These are phyloP conservation scores for Stentor roeselii DNA, from an alignment of 73 alveolate species.

Conservation along the genomic window DNA sequence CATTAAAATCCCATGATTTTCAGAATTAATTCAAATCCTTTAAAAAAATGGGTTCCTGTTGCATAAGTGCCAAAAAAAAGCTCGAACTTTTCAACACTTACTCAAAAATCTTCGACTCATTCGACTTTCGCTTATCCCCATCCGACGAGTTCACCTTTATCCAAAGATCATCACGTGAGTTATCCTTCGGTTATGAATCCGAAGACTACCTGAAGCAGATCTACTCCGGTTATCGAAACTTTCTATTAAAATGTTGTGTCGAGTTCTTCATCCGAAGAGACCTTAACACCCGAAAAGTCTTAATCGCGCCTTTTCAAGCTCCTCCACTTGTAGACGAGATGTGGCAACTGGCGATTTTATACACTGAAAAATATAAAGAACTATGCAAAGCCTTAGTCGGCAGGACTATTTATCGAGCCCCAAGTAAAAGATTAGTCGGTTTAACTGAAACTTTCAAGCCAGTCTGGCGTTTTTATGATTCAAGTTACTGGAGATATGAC, in stretches of 20 bases:
- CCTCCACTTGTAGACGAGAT: conserved; percentile 9
- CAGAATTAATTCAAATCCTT: no score
- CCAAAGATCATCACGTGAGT: not conserved
- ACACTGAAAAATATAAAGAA: not conserved
- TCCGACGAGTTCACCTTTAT: not conserved
- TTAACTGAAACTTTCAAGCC: no score
- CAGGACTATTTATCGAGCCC: not conserved
- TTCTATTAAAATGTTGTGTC: not conserved
- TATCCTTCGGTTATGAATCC: not conserved
- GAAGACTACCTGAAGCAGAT: not conserved
- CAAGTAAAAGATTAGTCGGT: not conserved
- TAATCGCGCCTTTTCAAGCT: not conserved
- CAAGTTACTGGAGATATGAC: not conserved
- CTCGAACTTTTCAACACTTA: no score
- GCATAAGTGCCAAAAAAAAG: no score
- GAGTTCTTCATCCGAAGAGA: not conserved
- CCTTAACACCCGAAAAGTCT: not conserved
- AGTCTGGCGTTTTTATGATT: not conserved
- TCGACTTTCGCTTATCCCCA: not conserved
- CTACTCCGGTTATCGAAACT: not conserved
- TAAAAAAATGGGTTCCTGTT: no score
- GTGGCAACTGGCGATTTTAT: not conserved
- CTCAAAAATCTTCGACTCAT: not conserved
- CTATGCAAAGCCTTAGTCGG: not conserved
- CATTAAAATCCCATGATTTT: no score